These are phyloP conservation scores for Epichloe amarillans DNA, from an alignment of 2,329 filamentous ascomycete species.

Conservation along the genomic window DNA sequence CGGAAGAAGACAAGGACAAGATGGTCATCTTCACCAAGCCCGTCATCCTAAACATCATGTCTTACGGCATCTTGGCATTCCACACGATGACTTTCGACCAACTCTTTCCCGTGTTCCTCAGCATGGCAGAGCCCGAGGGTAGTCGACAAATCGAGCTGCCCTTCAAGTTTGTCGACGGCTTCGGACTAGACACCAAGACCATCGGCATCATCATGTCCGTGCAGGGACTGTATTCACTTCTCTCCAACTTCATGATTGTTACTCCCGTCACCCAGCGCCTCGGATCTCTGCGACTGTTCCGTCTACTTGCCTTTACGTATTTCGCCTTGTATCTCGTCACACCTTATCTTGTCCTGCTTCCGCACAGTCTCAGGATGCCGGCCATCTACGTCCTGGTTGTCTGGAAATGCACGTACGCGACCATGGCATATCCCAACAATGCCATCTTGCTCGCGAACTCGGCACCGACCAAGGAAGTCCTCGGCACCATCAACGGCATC, in stretches of 20 bases:
- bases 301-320: constrained; percentile 68
- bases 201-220: constrained; percentile 82
- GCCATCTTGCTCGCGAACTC: constrained; percentile 83
- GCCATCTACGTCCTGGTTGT: constrained; percentile 68
- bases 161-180: constrained; percentile 81
- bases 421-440: constrained; percentile 81
- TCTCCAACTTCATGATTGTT: constrained; percentile 75
- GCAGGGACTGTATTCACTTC: constrained; percentile 80
- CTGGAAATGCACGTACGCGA: constrained; percentile 87
- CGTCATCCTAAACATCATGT: constrained; percentile 75
- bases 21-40: constrained; percentile 60
- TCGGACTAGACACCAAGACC: constrained; percentile 67
- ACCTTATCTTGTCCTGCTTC: constrained; percentile 79
- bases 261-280: constrained; percentile 62
- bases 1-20: constrained; percentile 20
- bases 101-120: constrained; percentile 82
- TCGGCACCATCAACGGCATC: constrained; percentile 86
- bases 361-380: constrained; percentile 53
- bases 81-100: constrained; percentile 97
- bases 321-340: constrained; percentile 77
- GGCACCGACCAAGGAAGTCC: constrained; percentile 67
- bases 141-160: constrained; percentile 47
- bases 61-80: constrained; percentile 86
- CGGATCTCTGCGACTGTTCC: constrained; percentile 71
- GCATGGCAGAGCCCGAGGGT: constrained; percentile 42